Evolutionary conservation across 371 early-diverging fungal species (phyloP).

Genomic region (Apophysomyces variabilis): DNA sequence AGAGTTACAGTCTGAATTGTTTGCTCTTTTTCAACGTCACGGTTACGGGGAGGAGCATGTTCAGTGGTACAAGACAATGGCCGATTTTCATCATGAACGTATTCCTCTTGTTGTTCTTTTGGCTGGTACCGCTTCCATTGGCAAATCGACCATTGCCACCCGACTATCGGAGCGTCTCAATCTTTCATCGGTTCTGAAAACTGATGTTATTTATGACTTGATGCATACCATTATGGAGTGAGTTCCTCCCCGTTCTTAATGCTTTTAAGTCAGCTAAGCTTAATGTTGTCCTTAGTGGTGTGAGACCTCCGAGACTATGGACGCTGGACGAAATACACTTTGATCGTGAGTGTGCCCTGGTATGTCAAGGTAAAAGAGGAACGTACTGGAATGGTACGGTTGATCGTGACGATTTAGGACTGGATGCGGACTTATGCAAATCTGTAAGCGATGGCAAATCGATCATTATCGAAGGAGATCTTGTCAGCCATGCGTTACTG

Average conservation of each 20-base stretch:
- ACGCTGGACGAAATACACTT: constrained; percentile 12
- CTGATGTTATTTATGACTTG: constrained; percentile 42
- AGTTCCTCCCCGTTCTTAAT: constrained; percentile 7
- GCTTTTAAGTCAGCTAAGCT: neutral
- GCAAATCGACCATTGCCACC: constrained; percentile 45
- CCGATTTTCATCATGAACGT: constrained; percentile 46
- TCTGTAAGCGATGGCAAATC: constrained; percentile 44
- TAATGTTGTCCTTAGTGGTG: constrained; percentile 13
- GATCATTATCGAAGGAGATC: constrained; percentile 44
- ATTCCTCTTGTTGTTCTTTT: constrained; percentile 42
- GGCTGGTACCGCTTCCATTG: constrained; percentile 36
- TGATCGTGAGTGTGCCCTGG: constrained; percentile 21
- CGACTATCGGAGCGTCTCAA: constrained; percentile 39
- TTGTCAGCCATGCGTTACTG: constrained; percentile 34
- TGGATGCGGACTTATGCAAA: constrained; percentile 39
- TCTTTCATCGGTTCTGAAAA: constrained; percentile 40
- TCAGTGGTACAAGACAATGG: constrained; percentile 36
- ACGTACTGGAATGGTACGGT: too few species aligned
- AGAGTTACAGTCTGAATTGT: constrained; percentile 35
- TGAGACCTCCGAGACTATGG: constrained; percentile 25
- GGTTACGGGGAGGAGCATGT: constrained; percentile 40
- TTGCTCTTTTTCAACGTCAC: constrained; percentile 31
- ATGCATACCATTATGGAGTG: constrained; percentile 41
- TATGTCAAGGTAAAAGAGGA: constrained; percentile 24
- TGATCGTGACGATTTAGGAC: constrained; percentile 16